Conservation (phyloP, 495 filamentous ascomycete species). For the Aspergillus kassunensis region DNA sequence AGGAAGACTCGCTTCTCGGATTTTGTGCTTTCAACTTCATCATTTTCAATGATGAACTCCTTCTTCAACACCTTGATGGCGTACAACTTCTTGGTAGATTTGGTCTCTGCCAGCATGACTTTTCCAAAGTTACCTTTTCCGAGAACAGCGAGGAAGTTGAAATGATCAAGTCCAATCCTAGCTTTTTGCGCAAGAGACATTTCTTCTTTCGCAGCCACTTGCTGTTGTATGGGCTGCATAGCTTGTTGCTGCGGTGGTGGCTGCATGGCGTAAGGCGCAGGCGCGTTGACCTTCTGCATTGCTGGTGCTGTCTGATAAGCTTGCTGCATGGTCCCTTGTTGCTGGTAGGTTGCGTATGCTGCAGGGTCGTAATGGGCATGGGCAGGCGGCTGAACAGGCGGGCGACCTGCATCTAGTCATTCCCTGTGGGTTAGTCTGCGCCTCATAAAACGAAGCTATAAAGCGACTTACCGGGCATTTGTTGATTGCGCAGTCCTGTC, state of each 20-base stretch:
- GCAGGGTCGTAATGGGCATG: constrained; percentile 70
- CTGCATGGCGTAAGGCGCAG: constrained; percentile 30
- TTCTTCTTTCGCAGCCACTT: constrained; percentile 43
- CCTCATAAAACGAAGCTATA: constrained; percentile 6
- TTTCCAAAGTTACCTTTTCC: constrained; percentile 99
- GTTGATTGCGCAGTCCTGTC: constrained; percentile 30
- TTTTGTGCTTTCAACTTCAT: constrained; percentile 98
- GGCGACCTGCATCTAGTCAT: constrained; percentile 29
- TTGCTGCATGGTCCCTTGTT: constrained; percentile 29
- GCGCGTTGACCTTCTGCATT: constrained; percentile 19
- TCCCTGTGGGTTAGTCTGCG: not conserved
- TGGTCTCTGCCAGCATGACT: constrained; percentile 98
- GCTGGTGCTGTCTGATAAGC: constrained; percentile 19
- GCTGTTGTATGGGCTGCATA: constrained; percentile 22
- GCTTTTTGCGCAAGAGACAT: constrained; percentile 60
- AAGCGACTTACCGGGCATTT: constrained; percentile 32
- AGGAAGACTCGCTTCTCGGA: constrained; percentile 97
- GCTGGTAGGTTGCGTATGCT: constrained; percentile 62
- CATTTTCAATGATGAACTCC: constrained; percentile 99
- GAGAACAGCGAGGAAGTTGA: constrained; percentile 98
- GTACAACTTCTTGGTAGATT: constrained; percentile 84
- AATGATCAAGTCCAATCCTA: constrained; percentile 93
- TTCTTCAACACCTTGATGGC: constrained; percentile 99
- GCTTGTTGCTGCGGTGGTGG: constrained; percentile 40
- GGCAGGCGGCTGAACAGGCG: constrained; percentile 39